Base-by-base conservation (phyloP, 352 stramenopile genomes). In the Globisporangium orthogonon region DNA sequence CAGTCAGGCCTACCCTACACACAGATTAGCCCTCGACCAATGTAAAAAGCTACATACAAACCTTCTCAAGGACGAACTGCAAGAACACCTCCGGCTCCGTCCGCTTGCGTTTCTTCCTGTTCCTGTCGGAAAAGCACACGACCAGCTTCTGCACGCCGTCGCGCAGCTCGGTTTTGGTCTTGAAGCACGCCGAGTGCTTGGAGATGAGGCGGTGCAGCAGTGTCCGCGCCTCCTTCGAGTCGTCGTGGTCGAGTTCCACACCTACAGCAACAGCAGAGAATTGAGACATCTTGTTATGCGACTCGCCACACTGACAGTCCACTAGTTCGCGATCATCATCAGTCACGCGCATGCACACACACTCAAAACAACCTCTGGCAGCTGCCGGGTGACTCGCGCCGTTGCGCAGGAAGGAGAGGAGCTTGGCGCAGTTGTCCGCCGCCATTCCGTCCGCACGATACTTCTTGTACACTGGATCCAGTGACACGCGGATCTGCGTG, bases 391-490 rank as follows among this genome's bases (percentile, higher is more conserved):
- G 69, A 4, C 48, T 50, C 1, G 69, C 73, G 33, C 83, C 77
- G 35, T 80, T 74, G 33, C 83, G 79, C 14, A 93, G 63, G 28
- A 80, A 90, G 14, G 53, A 50, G 28, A 93, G 58, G 18, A 93
- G 47, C 13, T 59, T 61, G 40, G 73, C 54, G 40, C 73, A 82
- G 54, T 93, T 90, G 11, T 62, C 63, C 13, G 54, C 40, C 0
- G 60, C 54, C 65, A 93, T 74, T 7, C 74, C 76, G 7, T 70
- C 81, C n/a, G 65, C 56, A 23, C 58, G 63, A 35, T 90, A 71
- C 49, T 93, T 93, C 50, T 76, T 75, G 63, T 83, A 91, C 39
- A 93, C 65, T 1, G 76, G 76, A 39, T 93, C 83, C 23, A 82
- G 50, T 18, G 69, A n/a, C 17, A 93, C 69, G 37, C 74, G 65